These are phyloP conservation scores for Verbena officinalis DNA, from an alignment of 257 asterid species.

Conservation along the genomic window DNA sequence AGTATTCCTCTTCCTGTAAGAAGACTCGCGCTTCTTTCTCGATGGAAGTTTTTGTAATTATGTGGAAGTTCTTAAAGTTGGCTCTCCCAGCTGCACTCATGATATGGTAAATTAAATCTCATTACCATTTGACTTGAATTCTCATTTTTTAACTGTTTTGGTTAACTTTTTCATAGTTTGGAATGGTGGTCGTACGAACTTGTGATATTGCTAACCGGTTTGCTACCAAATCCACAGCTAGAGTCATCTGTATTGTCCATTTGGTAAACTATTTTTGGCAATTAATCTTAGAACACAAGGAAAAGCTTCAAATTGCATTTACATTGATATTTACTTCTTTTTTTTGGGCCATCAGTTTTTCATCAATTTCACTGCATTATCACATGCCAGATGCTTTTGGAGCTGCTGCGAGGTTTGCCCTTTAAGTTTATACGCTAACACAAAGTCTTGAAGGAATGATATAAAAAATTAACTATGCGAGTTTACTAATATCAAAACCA, in stretches of 20 bases:
- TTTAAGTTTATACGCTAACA: not conserved
- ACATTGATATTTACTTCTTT: not conserved
- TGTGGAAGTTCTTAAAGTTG: conserved; percentile 29
- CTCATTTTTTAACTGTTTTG: too few relatives aligned
- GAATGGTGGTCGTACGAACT: conserved; percentile 38
- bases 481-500: not conserved
- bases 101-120: conserved; percentile 28
- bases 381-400: conserved; percentile 54
- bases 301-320: not conserved
- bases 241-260: conserved; percentile 32
- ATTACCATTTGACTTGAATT: too few relatives aligned
- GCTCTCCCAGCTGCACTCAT: conserved; percentile 36
- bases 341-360: not conserved
- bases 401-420: conserved; percentile 59
- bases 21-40: conserved; percentile 15
- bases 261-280: conserved; percentile 13
- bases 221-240: conserved; percentile 33
- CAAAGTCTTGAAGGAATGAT: not conserved
- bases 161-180: conserved; percentile 10
- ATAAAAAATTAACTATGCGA: not conserved
- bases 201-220: conserved; percentile 25
- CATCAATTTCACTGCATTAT: conserved; percentile 47
- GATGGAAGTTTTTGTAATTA: conserved; percentile 1
- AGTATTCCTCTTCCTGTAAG: conserved; percentile 20
- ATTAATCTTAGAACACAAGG: not conserved